These are phyloP conservation scores for Trametes maxima DNA, from an alignment of 768 basidiomycete genomes.

Conservation along the genomic window DNA sequence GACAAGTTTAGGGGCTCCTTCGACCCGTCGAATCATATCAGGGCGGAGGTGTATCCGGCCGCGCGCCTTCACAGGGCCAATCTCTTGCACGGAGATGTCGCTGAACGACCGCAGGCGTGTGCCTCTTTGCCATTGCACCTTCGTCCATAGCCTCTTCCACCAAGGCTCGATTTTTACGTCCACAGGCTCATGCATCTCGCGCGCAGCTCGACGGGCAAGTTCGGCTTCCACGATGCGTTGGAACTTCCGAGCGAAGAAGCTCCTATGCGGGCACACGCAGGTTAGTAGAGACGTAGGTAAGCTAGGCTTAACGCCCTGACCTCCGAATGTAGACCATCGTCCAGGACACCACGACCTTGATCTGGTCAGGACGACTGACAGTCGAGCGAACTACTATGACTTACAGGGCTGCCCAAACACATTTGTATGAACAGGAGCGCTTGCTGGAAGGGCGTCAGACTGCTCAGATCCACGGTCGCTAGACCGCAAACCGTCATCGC, in stretches of 20 bases:
- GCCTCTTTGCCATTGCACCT: constrained; percentile 2
- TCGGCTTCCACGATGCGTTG: constrained; percentile 54
- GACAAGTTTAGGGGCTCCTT: constrained; percentile 65
- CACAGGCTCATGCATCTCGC: constrained; percentile 20
- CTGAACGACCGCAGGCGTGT: constrained; percentile 15
- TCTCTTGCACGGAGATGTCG: constrained; percentile 16
- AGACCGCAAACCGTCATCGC: constrained; percentile 82
- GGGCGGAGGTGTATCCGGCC: constrained; percentile 44
- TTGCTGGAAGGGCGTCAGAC: constrained; percentile 72
- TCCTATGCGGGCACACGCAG: constrained; percentile 39
- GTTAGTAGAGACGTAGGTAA: not conserved
- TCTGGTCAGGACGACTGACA: not conserved
- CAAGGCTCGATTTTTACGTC: constrained; percentile 29
- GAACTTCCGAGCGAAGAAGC: constrained; percentile 73
- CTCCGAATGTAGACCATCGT: constrained; percentile 78
- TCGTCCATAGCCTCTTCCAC: constrained; percentile 25
- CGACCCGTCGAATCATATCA: constrained; percentile 79
- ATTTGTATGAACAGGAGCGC: constrained; percentile 73
- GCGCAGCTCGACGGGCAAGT: constrained; percentile 31
- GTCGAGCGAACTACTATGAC: constrained; percentile 30
- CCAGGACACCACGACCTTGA: constrained; percentile 79
- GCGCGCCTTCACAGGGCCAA: constrained; percentile 6
- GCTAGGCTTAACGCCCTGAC: constrained; percentile 39
- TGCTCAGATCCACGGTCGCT: constrained; percentile 67
- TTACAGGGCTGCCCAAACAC: constrained; percentile 73